Evolutionary conservation across 1,284 basidiomycete genomes (phyloP), one percentile per base, ranked within the genome.

Genomic region (Trichosporon inkin): DNA sequence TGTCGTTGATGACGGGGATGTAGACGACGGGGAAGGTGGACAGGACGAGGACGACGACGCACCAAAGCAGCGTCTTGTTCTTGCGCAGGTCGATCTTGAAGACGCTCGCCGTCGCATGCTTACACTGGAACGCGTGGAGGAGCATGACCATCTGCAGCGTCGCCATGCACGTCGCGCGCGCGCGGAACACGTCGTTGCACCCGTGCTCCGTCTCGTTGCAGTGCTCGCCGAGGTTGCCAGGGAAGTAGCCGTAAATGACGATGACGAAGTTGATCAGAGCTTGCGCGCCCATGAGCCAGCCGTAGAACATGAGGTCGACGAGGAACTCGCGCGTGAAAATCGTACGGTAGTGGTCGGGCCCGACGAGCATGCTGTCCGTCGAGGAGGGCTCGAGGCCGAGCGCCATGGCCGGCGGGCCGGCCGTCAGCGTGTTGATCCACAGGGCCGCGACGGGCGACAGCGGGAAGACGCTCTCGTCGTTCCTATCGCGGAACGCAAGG

Each of bases 401-500:
- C 3, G 84, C 85, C 58, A 86, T 81, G 3, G 84, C 84, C 32
- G 83, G 84, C 10, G 82, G 82, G 17, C 82, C 82, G 53, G 82
- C 81, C 8, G 83, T 82, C 40, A 80, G 72, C 1, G 76, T 80
- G 69, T 78, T 79, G 68, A 84, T 80, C 82, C 84, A 88, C 1
- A 89, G 80, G 22, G 87, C 84, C 35, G 82, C 84, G 36, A 88
- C 81, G 16, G 86, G 86, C 10, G 83, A 83, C 10, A 88, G 78
- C 0, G 87, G 87, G 78, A 87, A 88, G 16, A 88, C 85, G 28
- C 84, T 84, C 47, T 81, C 75, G 1, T 80, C 78, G 60, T 80
- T 74, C 2, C 76, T 70, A 68, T 88, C 86, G 67, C 84, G 81
- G 80, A 88, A 88, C 1, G 83, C 84, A 14, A 89, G 79, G 11